Base-by-base conservation (phyloP, 495 filamentous ascomycete genomes). In the Penicillium flavigenum region DNA sequence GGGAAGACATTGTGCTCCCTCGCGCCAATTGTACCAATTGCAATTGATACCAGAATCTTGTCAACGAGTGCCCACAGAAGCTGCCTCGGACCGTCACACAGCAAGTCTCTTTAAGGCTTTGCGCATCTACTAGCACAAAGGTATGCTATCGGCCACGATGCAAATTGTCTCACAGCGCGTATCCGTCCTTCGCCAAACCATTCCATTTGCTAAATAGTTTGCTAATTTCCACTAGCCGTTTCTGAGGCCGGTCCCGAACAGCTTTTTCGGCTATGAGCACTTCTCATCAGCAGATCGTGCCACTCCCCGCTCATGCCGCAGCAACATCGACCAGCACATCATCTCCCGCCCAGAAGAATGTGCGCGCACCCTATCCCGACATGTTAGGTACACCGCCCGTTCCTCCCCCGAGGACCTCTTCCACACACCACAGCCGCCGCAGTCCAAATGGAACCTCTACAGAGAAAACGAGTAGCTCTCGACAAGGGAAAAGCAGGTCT, bases 201-300 rank as follows among this genome's bases (percentile, higher is more conserved):
- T 43, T 42, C 43, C 47, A n/a, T 50, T 31, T 14, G 20, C n/a
- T 24, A 46, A 58, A 42, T 29, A 39, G 14, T 17, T 47, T 64
- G 59, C 72, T 76, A 62, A 75, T 51, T 54, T 52, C 55, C 54
- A 34, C 60, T 9, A 79, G 71, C 63, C 58, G 58, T 59, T 63
- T 50, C 64, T 63, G 51, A 62, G 59, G 58, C 64, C 54, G 64
- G 69, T 61, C 63, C 59, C 60, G 54, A 67, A 54, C 73, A 71
- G 68, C 61, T 69, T 73, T 61, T 61, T 70, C 65, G 70, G 71
- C 75, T 72, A 79, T 79, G 76, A 78, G 64, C 72, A 69, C 71
- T 66, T 61, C 70, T 43, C 67, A 55, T 63, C 64, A 68, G 58
- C 72, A 70, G 64, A 62, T 70, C 46, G 56, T 73, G 58, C 71